Evolutionary conservation across 106 monocot genomes (phyloP), one percentile per base, ranked within the genome.

Genomic region (Narthecium ossifragum): DNA sequence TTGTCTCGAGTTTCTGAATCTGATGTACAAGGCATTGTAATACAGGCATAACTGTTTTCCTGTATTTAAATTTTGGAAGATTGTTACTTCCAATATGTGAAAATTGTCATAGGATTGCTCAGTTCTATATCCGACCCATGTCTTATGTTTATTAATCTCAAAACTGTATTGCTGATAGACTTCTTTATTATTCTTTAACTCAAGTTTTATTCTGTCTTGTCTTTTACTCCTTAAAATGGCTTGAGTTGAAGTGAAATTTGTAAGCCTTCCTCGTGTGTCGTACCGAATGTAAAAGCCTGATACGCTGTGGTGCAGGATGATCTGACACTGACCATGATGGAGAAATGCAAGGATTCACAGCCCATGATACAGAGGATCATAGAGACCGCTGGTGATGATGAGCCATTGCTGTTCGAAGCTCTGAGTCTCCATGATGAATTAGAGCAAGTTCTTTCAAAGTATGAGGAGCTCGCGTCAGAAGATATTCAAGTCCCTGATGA

Each of bases 351-450:
- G 62, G 75, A 90, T 47, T 71, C 71, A n/a, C 77, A 73, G 15
- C 75, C 62, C 0, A 46, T 81, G 12, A 60, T 90, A 27, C 84
- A 78, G 51, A 81, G 81, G 67, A 78, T 90, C 57, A 78, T 80
- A 46, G 81, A 90, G 66, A 81, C 61, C 51, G 75, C 59, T 1
- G 55, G 26, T 2, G 81, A 75, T 22, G 80, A 89, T 28, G 89
- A 90, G 48, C 49, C 66, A 10, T 32, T 85, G 63, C 51, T 90
- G 31, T 72, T 90, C 34, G 80, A 81, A 59, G 85, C 89, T 30
- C 51, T 90, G 31, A 69, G 39, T 59, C 65, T 81, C 34, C 74
- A 90, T 38, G 89, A 90, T 27, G 81, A 78, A 51, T 78, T 90
- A 38, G 62, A 72, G 31, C 58, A 66, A 23, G 62, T 78, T 27